phyloP scores from a whole-genome alignment of 768 basidiomycete genomes.

The Postia placenta region DNA sequence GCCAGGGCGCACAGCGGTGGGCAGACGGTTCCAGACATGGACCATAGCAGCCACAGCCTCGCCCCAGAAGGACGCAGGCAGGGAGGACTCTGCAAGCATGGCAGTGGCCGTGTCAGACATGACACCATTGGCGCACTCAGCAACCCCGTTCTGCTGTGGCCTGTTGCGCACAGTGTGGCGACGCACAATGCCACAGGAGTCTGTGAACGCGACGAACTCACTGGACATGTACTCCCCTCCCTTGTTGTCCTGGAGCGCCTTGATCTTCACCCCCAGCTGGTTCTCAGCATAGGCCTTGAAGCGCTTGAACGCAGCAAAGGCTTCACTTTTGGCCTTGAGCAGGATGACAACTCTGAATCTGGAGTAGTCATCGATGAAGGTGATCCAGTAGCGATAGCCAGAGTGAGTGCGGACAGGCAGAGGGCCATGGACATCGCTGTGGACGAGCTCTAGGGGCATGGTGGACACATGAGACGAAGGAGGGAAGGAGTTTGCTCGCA shows the following conservation, averaged over 20 bases:
- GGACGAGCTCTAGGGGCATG: constrained; percentile 15
- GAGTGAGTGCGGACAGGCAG: constrained; percentile 4
- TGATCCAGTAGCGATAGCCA: constrained; percentile 6
- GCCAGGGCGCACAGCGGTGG: constrained; percentile 11
- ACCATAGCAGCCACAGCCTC: constrained; percentile 9
- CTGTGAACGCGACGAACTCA: constrained; percentile 9
- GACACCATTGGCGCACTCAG: constrained; percentile 32
- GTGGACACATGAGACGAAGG: constrained; percentile 7
- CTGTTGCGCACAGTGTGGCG: constrained; percentile 16
- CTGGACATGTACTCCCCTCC: constrained; percentile 21
- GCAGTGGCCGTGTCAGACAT: constrained; percentile 25
- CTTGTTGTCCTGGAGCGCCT: constrained; percentile 17
- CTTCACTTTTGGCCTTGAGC: constrained; percentile 17
- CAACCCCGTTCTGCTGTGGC: constrained; percentile 39
- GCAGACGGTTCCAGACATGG: constrained; percentile 15
- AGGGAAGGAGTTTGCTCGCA: constrained; percentile 17
- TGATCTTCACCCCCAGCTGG: constrained; percentile 12
- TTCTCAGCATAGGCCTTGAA: constrained; percentile 28
- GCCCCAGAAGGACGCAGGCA: constrained; percentile 8
- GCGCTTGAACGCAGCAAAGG: constrained; percentile 20
- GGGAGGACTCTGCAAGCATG: constrained; percentile 20
- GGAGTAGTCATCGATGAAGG: constrained; percentile 9
- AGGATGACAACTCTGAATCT: constrained; percentile 6
- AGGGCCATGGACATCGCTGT: constrained; percentile 20
- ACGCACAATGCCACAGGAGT: constrained; percentile 14